Conservation (phyloP, 306 rosid genomes). For the Chamaecrista fasciculata region DNA sequence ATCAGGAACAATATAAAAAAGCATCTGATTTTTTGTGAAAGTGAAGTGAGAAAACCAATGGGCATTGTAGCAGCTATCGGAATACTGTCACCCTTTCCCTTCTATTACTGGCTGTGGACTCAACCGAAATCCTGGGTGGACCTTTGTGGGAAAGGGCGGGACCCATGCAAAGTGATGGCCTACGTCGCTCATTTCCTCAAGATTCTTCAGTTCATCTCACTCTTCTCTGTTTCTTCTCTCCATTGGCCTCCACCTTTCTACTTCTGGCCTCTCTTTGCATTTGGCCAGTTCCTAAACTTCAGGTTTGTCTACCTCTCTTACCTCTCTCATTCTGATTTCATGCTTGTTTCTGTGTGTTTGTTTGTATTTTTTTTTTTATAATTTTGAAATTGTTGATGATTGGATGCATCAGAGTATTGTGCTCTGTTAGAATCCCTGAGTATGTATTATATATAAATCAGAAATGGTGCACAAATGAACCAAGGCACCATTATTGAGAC, state of each 20-base stretch:
- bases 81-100: constrained; percentile 65
- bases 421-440: too few relatives aligned
- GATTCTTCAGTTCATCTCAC: constrained; percentile 66
- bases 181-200: constrained; percentile 55
- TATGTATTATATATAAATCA: too few relatives aligned
- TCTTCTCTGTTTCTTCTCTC: constrained; percentile 61
- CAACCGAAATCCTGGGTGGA: constrained; percentile 76
- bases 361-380: not conserved
- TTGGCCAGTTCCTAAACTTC: constrained; percentile 86
- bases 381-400: too few relatives aligned
- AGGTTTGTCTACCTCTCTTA: constrained; percentile 32
- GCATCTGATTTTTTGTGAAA: constrained; percentile 25
- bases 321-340: not conserved
- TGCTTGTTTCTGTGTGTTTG: not conserved
- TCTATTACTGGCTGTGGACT: constrained; percentile 67
- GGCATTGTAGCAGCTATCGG: constrained; percentile 54
- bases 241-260: constrained; percentile 78
- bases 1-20: too few relatives aligned
- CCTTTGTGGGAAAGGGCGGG: constrained; percentile 66
- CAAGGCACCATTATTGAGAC: too few relatives aligned
- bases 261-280: constrained; percentile 78
- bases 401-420: too few relatives aligned
- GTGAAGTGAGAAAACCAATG: constrained; percentile 31
- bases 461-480: too few relatives aligned
- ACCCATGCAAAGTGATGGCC: constrained; percentile 79